phyloP scores from a whole-genome alignment of 1,284 basidiomycete genomes.

The Vanrija sp. region DNA sequence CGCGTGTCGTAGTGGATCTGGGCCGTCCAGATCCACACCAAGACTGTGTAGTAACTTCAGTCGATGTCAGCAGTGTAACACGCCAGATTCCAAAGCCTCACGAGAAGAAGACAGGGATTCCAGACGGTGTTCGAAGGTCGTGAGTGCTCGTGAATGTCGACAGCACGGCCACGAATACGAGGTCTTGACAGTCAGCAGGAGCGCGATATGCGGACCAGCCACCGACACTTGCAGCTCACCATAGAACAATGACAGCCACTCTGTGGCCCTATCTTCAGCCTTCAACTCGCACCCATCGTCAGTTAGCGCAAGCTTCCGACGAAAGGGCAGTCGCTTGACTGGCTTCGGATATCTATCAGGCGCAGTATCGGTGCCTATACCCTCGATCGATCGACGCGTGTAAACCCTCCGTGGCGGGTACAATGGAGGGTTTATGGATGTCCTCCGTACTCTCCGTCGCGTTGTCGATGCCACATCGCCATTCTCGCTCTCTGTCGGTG shows the following conservation, averaged over 20 bases:
- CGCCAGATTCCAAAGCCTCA: background rate
- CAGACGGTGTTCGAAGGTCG: slow-evolving; percentile 19
- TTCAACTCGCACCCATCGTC: slow-evolving; percentile 15
- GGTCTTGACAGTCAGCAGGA: slow-evolving; percentile 15
- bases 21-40: slow-evolving; percentile 32
- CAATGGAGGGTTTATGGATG: too few species aligned
- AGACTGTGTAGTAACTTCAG: slow-evolving; percentile 23
- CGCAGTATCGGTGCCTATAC: too few species aligned
- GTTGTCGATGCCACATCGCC: too few species aligned
- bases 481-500: too few species aligned
- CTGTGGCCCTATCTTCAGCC: slow-evolving; percentile 19
- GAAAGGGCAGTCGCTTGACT: background rate
- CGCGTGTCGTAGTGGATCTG: slow-evolving; percentile 35
- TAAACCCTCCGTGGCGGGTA: too few species aligned
- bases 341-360: background rate
- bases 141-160: slow-evolving; percentile 27
- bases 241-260: slow-evolving; percentile 31
- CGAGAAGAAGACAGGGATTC: slow-evolving; percentile 28
- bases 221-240: slow-evolving; percentile 11
- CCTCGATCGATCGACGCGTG: too few species aligned
- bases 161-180: slow-evolving; percentile 35
- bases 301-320: background rate
- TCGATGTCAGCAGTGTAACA: background rate
- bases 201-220: slow-evolving; percentile 25
- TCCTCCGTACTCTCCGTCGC: too few species aligned